Evolutionary conservation across 805 yeast genomes (phyloP).

Genomic region (Starmerella sirachaensis): DNA sequence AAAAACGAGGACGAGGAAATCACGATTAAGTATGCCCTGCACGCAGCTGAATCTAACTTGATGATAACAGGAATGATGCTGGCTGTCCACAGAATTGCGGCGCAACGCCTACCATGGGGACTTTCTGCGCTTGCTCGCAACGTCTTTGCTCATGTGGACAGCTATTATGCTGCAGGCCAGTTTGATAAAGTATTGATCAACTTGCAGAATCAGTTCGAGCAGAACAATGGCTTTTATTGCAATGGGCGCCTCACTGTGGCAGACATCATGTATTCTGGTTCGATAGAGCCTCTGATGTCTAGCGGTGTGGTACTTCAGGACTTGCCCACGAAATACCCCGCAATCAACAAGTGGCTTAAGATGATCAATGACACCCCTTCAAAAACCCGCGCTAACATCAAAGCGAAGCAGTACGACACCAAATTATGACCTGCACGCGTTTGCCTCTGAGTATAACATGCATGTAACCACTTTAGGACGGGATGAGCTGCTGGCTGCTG

Average conservation of each 20-base stretch:
- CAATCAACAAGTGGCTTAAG: conserved; percentile 15
- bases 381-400: too few relatives aligned
- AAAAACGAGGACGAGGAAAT: conserved; percentile 32
- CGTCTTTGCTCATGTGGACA: conserved; percentile 37
- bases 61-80: conserved; percentile 38
- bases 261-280: conserved; percentile 37
- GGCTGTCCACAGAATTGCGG: conserved; percentile 29
- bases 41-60: conserved; percentile 52
- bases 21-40: conserved; percentile 40
- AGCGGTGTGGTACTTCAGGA: conserved; percentile 5
- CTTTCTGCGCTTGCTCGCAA: conserved; percentile 29
- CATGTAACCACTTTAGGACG: too few relatives aligned
- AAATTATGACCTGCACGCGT: too few relatives aligned
- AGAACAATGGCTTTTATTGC: conserved; percentile 45
- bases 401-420: too few relatives aligned
- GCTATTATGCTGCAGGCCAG: conserved; percentile 40
- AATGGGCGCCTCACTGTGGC: conserved; percentile 50
- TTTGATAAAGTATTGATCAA: conserved; percentile 31
- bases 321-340: conserved; percentile 14
- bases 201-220: conserved; percentile 33
- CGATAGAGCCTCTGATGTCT: conserved; percentile 7
- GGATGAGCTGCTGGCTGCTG: too few relatives aligned
- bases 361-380: conserved; percentile 9
- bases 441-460: too few relatives aligned
- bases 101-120: conserved; percentile 16